Conservation (phyloP, 2,329 filamentous ascomycete genomes). For the Paraconiothyrium brasiliense region DNA sequence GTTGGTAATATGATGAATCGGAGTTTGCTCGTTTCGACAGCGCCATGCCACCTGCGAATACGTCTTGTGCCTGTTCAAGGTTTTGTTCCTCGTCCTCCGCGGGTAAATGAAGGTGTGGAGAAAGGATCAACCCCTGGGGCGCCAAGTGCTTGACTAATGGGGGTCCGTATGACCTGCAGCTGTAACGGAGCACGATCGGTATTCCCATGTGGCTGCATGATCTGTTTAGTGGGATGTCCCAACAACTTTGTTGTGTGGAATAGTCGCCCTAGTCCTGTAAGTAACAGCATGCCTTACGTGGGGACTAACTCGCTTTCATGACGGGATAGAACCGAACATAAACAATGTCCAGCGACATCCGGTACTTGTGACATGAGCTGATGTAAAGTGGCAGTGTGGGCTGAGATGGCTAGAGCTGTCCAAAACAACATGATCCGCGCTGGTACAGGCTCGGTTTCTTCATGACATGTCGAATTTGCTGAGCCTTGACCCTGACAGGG, state of each 20-base stretch:
- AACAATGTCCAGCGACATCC: neutral
- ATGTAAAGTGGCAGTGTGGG: neutral
- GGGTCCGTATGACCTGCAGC: constrained; percentile 24
- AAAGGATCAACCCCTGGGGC: constrained; percentile 14
- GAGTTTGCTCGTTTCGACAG: constrained; percentile 8
- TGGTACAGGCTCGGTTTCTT: neutral
- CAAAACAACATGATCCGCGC: neutral
- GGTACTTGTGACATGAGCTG: neutral
- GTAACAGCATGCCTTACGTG: neutral
- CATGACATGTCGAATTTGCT: neutral
- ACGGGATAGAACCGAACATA: neutral
- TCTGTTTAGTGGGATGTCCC: constrained; percentile 14
- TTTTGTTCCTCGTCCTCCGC: constrained; percentile 15
- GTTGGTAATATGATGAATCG: constrained; percentile 18
- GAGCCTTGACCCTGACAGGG: neutral
- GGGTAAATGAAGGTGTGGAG: constrained; percentile 21
- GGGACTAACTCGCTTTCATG: neutral
- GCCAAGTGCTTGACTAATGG: constrained; percentile 14
- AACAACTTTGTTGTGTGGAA: constrained; percentile 14
- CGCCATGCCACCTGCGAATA: constrained; percentile 7
- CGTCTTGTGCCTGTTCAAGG: constrained; percentile 14
- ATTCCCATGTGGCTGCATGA: constrained; percentile 13
- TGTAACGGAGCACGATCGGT: constrained; percentile 24
- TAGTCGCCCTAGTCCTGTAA: constrained; percentile 9
- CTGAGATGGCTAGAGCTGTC: neutral